Evolutionary conservation across 805 yeast genomes (phyloP).

Genomic region (Candida odintsovae): DNA sequence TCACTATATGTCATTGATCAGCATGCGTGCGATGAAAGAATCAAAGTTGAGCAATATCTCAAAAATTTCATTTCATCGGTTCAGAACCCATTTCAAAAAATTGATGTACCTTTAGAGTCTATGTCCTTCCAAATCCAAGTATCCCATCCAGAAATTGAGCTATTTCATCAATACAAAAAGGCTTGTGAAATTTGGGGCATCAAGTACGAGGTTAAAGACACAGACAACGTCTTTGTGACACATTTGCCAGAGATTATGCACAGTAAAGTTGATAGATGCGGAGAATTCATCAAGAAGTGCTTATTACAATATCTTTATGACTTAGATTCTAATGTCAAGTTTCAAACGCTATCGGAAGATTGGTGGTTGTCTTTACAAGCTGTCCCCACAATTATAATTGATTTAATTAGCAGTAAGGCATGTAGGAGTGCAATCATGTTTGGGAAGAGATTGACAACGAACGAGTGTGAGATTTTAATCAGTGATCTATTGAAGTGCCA

Average conservation of each 20-base stretch:
- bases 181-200: conserved; percentile 43
- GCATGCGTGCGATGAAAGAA: conserved; percentile 81
- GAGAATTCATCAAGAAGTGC: conserved; percentile 28
- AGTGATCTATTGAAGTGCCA: conserved; percentile 39
- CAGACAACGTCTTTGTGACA: conserved; percentile 24
- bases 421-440: conserved; percentile 70
- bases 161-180: conserved; percentile 24
- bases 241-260: conserved; percentile 40
- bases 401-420: conserved; percentile 52
- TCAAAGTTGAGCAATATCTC: conserved; percentile 50
- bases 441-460: conserved; percentile 44
- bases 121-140: conserved; percentile 12
- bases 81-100: conserved; percentile 16
- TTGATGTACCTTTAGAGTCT: conserved; percentile 10
- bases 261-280: conserved; percentile 26
- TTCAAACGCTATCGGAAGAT: conserved; percentile 7
- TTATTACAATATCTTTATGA: conserved; percentile 42
- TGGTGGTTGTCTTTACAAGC: conserved; percentile 36
- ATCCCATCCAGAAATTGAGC: conserved; percentile 26
- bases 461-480: conserved; percentile 42
- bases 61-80: conserved; percentile 29
- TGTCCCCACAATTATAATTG: conserved; percentile 47
- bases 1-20: conserved; percentile 58
- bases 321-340: conserved; percentile 28
- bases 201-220: conserved; percentile 10